Evolutionary conservation across 2,329 filamentous ascomycete genomes (phyloP).

Genomic region (Drechslera avenae): DNA sequence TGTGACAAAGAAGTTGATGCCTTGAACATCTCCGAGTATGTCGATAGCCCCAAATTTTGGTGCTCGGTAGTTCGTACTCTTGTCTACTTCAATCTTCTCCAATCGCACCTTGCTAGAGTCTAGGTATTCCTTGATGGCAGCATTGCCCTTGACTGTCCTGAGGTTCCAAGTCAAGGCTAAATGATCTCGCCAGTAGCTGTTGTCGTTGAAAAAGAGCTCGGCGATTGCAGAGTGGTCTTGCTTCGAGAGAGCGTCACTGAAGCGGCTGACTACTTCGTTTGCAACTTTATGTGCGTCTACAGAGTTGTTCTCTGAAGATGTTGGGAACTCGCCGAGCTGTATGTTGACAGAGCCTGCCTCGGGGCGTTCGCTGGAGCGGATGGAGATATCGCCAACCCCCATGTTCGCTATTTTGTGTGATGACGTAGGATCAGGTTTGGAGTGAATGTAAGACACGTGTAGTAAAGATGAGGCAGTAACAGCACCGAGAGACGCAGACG

Average conservation of each 20-base stretch:
- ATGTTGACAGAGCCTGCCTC: constrained; percentile 63
- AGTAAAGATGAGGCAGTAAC: neutral
- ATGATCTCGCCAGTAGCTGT: constrained; percentile 65
- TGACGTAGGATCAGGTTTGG: neutral
- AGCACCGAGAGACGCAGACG: neutral
- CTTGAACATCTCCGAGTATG: constrained; percentile 36
- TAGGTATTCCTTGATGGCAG: constrained; percentile 48
- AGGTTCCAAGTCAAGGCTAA: constrained; percentile 62
- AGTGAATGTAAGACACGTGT: neutral
- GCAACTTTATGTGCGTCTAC: constrained; percentile 50
- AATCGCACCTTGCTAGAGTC: constrained; percentile 40
- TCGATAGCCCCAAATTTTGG: constrained; percentile 39
- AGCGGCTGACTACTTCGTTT: constrained; percentile 41
- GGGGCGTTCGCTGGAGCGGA: constrained; percentile 51
- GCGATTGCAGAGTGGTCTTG: constrained; percentile 40
- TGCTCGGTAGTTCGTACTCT: constrained; percentile 17
- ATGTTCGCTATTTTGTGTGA: constrained; percentile 13
- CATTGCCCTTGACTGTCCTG: constrained; percentile 58
- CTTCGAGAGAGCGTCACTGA: constrained; percentile 52
- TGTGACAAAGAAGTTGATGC: constrained; percentile 35
- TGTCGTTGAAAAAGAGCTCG: constrained; percentile 56
- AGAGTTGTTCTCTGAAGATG: constrained; percentile 30
- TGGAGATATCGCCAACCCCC: constrained; percentile 29
- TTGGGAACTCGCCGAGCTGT: constrained; percentile 53
- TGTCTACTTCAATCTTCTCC: constrained; percentile 39